Percentiles rank a stretch among this genome's conserved stretches.
These are phyloP conservation scores for Colletotrichum siamense DNA, from an alignment of 2,329 filamentous ascomycete species.

Conservation along the genomic window DNA sequence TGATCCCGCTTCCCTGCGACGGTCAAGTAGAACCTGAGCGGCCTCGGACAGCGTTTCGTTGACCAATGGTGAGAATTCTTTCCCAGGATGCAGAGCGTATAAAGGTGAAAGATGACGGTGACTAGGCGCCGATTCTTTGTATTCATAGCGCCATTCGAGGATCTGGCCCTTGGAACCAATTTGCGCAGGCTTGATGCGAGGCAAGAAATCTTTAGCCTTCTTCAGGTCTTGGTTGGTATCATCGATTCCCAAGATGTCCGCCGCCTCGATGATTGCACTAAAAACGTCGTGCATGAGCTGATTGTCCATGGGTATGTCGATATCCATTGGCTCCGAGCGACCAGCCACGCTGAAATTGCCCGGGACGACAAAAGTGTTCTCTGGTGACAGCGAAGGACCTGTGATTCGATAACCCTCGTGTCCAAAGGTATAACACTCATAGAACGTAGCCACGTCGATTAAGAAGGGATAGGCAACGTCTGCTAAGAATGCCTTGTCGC, in stretches of 20 bases:
- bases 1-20: conserved; percentile 3
- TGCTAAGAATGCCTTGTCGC: conserved; percentile 28
- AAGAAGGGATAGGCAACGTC: conserved; percentile 34
- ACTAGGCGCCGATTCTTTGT: conserved; percentile 46
- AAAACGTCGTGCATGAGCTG: conserved; percentile 15
- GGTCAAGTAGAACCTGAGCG: not conserved
- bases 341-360: conserved; percentile 1
- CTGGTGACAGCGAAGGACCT: conserved; percentile 28
- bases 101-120: conserved; percentile 57
- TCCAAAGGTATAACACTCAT: conserved; percentile 41
- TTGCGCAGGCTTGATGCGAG: not conserved
- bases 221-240: not conserved
- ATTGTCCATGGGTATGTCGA: conserved; percentile 33
- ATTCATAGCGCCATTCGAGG: conserved; percentile 28
- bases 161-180: conserved; percentile 8
- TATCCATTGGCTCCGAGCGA: conserved; percentile 18
- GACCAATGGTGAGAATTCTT: conserved; percentile 34
- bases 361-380: conserved; percentile 27
- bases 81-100: conserved; percentile 43
- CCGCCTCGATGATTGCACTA: conserved; percentile 2
- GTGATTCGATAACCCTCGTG: conserved; percentile 30
- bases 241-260: not conserved
- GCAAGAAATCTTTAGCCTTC: not conserved
- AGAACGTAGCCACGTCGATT: conserved; percentile 38
- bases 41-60: conserved; percentile 31